Evolutionary conservation across 805 yeast genomes (phyloP), one percentile per base, ranked within the genome.

Genomic region (Starmerella etchellsii): DNA sequence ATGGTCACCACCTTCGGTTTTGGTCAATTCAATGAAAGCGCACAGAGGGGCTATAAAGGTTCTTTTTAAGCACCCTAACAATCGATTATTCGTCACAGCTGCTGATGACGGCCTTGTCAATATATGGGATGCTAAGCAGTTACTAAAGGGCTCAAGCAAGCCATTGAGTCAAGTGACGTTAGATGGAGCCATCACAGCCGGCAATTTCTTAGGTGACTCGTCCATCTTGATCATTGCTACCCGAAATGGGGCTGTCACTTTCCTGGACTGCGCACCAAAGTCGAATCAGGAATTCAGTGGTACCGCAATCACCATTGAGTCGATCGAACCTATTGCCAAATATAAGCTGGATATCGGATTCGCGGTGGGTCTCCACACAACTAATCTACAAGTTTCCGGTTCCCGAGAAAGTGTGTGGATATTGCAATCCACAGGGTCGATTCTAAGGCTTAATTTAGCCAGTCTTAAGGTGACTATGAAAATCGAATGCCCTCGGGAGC

Each of bases 41-140:
- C 84, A 78, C 52, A 62, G 62, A n/a, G 65, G 73, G 37, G 53
- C 74, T 2, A 64, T 85, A n/a, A 74, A 67, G 19, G 61, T 76
- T 22, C 54, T 84, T 8, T 71, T 68, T 1, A 69, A 73, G 0
- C 68, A 81, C 4, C 76, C 79, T 0, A 76, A 78, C 23, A 69
- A 74, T 14, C 70, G 71, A 20, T 78, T 73, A 48, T 76, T 88
- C 47, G 62, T 84, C 2, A 76, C 91, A 2, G 94, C 85, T 2
- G 82, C 91, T 7, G 80, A 76, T 36, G 69, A 70, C 23, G 95
- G 96, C 0, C 54, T 63, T 1, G 53, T 91, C 30, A 78, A 74
- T 48, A 59, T 88, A 0, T 91, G 96, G 96, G 93, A 83, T 54
- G 59, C 77, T 1, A 52, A 62, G 9, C 72, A 75, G 43, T 60